A percentile compares a stretch with the other conserved stretches of the same genome.
These are phyloP conservation scores for Waltergamsia citrina DNA, from an alignment of 2,329 filamentous ascomycete genomes.

Conservation along the genomic window DNA sequence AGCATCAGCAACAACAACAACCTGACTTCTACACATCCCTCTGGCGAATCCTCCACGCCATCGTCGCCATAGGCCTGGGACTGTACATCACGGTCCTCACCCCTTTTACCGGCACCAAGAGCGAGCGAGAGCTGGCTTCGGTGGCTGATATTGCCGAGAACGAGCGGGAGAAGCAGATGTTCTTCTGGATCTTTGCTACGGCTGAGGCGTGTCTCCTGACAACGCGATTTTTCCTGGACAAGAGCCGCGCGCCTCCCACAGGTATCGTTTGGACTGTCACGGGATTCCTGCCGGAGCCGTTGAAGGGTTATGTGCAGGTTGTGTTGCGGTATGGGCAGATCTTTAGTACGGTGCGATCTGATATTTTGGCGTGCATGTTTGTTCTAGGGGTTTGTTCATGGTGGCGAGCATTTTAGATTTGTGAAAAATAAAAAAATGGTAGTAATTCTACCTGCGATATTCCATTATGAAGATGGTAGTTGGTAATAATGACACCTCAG, in stretches of 20 bases:
- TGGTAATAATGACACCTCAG: no score
- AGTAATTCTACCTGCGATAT: no score
- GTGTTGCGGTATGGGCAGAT: conserved; percentile 60
- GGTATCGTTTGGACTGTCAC: conserved; percentile 56
- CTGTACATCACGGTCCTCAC: conserved; percentile 61
- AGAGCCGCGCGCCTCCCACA: conserved; percentile 42
- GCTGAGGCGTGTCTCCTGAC: conserved; percentile 65
- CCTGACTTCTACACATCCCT: conserved; percentile 34
- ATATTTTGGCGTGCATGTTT: conserved; percentile 70
- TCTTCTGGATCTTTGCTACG: conserved; percentile 77
- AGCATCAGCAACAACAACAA: background rate
- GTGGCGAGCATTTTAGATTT: conserved; percentile 16
- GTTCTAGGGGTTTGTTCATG: conserved; percentile 54
- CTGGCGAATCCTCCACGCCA: conserved; percentile 66
- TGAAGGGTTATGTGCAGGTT: conserved; percentile 51
- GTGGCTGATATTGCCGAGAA: conserved; percentile 16
- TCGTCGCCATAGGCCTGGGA: conserved; percentile 61
- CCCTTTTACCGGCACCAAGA: conserved; percentile 57
- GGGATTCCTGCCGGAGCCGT: conserved; percentile 56
- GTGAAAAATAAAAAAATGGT: background rate
- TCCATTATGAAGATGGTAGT: no score
- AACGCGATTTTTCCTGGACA: conserved; percentile 61
- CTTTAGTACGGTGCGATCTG: conserved; percentile 59
- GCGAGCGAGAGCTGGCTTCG: conserved; percentile 40
- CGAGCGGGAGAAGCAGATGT: conserved; percentile 25